Base-by-base conservation (phyloP, 768 basidiomycete species). In the Tylopilus sp. region DNA sequence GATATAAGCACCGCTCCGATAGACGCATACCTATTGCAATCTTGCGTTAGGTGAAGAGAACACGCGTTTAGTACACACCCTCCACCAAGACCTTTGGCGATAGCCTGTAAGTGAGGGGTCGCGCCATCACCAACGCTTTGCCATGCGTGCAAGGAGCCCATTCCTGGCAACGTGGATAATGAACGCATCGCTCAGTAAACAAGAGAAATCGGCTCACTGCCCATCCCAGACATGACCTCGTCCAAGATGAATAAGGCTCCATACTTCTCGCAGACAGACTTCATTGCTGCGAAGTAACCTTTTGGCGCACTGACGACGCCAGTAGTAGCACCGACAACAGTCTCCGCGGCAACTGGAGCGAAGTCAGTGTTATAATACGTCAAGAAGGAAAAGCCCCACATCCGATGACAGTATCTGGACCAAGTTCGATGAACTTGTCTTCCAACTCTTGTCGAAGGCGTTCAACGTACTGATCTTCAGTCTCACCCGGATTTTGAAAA, bases 151-250 rank as follows among this genome's bases (percentile, higher is more conserved):
- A 91, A 63, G 9, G 87, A 89, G 3, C 92, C 92, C 84, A 93
- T 89, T 26, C 90, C 88, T 91, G 56, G 22, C 9, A 40, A 29
- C 47, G 36, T 12, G 9, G 13, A 37, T 48, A 26, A 47, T 43
- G 48, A 31, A 53, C 41, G 46, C n/a, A 37, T 14, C 24, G 12
- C 29, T 41, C n/a, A 26, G 16, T 16, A 6, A 24, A 33, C 24
- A 42, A 48, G n/a, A 17, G 43, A 50, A 24, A 36, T 48, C 30
- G 34, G 76, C 87, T 71, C 65, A 87, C 91, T 83, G 52, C 92
- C 90, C 87, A 93, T 92, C 40, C 91, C 91, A 64, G 85, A 84
- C 92, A 95, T 93, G 42, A 93, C 88, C 71, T 95, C 93, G 62
- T 96, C 93, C 31, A 93, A 78, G 37, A 94, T 90, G 68, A 93